Percentiles rank a stretch among this genome's conserved stretches.
These are phyloP conservation scores for Rhizoclosmatium globosum DNA, from an alignment of 192 early-diverging fungal genomes.

Conservation along the genomic window DNA sequence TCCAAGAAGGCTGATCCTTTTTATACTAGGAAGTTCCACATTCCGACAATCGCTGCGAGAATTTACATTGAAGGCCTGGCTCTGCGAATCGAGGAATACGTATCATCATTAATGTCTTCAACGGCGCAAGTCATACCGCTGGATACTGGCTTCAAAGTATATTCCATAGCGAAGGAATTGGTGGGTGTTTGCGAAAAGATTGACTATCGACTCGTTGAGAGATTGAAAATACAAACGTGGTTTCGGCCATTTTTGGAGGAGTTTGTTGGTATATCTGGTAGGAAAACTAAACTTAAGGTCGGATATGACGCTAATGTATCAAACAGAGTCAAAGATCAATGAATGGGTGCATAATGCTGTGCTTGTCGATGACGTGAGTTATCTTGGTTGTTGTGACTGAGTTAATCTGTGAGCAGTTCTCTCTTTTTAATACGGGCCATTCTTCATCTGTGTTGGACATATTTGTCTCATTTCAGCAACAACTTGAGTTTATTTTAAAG, in stretches of 20 bases:
- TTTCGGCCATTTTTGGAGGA: slow-evolving; percentile 49
- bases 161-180: slow-evolving; percentile 41
- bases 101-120: slow-evolving; percentile 7
- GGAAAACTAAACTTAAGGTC: too few species aligned
- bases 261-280: slow-evolving; percentile 47
- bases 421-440: slow-evolving; percentile 32
- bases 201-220: slow-evolving; percentile 41
- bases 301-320: too few species aligned
- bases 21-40: slow-evolving; percentile 35
- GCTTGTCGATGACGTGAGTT: slow-evolving; percentile 46
- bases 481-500: slow-evolving; percentile 44
- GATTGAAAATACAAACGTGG: slow-evolving; percentile 43
- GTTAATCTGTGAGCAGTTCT: slow-evolving; percentile 21
- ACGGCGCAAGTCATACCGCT: slow-evolving; percentile 8
- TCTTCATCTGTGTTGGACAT: slow-evolving; percentile 55
- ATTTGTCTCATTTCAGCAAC: slow-evolving; percentile 56
- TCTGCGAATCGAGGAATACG: slow-evolving; percentile 38
- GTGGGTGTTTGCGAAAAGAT: slow-evolving; percentile 40
- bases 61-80: slow-evolving; percentile 39
- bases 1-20: not conserved
- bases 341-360: slow-evolving; percentile 53
- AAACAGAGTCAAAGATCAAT: slow-evolving; percentile 42
- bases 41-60: slow-evolving; percentile 50
- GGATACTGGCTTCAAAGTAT: slow-evolving; percentile 49
- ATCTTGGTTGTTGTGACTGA: not conserved